Evolutionary conservation across 192 early-diverging fungal genomes (phyloP).

Genomic region (Mortierella alpina): DNA sequence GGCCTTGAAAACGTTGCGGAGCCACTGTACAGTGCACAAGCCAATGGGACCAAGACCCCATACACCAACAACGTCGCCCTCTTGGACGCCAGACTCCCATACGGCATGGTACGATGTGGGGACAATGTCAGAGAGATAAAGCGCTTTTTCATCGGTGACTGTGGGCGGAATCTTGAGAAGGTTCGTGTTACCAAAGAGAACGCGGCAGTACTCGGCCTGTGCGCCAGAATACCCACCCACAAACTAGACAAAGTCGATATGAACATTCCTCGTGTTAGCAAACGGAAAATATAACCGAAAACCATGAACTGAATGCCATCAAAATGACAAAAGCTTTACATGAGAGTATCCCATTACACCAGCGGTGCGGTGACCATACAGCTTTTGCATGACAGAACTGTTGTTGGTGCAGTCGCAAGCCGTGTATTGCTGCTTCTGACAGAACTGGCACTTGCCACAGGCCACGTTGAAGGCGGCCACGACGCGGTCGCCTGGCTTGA

Average conservation of each 20-base stretch:
- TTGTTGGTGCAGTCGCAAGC: constrained; percentile 67
- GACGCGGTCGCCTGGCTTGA: constrained; percentile 61
- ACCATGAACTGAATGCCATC: background rate
- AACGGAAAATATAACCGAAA: background rate
- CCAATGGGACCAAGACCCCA: constrained; percentile 71
- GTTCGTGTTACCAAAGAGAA: constrained; percentile 67
- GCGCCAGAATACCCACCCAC: constrained; percentile 55
- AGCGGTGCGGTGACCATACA: constrained; percentile 58
- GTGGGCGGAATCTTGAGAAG: constrained; percentile 54
- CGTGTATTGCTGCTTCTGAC: constrained; percentile 54
- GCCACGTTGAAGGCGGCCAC: constrained; percentile 59
- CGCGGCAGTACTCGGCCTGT: constrained; percentile 63
- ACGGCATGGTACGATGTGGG: constrained; percentile 61
- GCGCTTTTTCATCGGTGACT: constrained; percentile 60
- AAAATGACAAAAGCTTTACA: constrained; percentile 22
- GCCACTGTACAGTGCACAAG: constrained; percentile 43
- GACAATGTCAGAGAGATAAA: constrained; percentile 62
- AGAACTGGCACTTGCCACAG: constrained; percentile 66
- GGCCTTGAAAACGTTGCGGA: constrained; percentile 48
- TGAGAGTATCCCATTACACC: constrained; percentile 68
- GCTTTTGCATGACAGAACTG: constrained; percentile 57
- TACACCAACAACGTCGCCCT: constrained; percentile 62
- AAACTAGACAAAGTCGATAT: constrained; percentile 18
- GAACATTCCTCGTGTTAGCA: background rate
- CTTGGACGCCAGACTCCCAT: constrained; percentile 42